Evolutionary conservation across 345 rosid species (phyloP), one percentile per base, ranked within the genome.

Genomic region (Reutealis trisperma): DNA sequence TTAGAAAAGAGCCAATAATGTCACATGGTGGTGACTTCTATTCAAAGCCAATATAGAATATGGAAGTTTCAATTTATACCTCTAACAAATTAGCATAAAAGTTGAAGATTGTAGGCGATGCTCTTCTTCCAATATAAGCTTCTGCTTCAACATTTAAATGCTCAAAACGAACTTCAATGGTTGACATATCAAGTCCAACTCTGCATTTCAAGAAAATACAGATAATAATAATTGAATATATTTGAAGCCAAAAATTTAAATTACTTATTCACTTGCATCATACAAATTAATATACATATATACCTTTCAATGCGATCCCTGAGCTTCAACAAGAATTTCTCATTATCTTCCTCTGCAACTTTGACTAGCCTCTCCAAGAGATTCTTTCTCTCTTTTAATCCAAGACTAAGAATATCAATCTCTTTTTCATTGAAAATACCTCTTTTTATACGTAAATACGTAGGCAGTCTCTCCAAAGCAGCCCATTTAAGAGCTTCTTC

Each of bases 401-500:
- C 97, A 47, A 91, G 93, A 30, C 80, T 85, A n/a, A 83, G 49
- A 25, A 94, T 84, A 72, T 91, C 93, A 63, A 94, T 77, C 87
- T 92, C 93, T 55, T 86, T 76, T 82, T 85, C 77, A 12, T 87
- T 79, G 13, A 94, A 86, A 32, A 94, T 81, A 24, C 97, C 97
- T 87, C 94, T 90, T 78, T 83, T 84, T 0, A 91, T 66, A 67
- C 94, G 91, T 71, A 87, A 77, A 77, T 78, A 87, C 4, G 98
- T 90, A 0, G 98, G 98, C n/a, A 94, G 88, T 82, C 86, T 94
- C 84, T 94, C 94, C 4, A 94, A 14, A 58, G 98, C 98, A 58
- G 98, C 98, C 98, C 97, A 94, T 81, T 60, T 91, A 71, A 92
- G 84, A 61, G 92, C 98, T 85, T 90, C 97, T 77, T 92, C 97